A percentile compares a stretch with the other conserved stretches of the same genome.
phyloP scores from a whole-genome alignment of 495 filamentous ascomycete species.

The Penicillium tannophilum region DNA sequence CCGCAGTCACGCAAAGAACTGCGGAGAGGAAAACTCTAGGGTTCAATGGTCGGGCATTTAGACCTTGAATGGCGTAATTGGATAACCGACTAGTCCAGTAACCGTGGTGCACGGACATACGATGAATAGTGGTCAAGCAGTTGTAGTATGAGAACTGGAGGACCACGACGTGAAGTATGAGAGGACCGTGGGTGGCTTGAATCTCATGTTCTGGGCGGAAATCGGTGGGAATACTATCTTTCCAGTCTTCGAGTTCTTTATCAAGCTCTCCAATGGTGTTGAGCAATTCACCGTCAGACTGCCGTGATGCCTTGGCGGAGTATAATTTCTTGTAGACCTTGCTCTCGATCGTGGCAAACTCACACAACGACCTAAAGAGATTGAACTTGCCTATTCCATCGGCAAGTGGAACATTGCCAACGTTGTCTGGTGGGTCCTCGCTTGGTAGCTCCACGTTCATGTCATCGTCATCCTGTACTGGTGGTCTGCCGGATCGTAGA shows the following conservation, averaged over 20 bases:
- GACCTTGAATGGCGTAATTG: conserved; percentile 90
- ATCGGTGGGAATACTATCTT: conserved; percentile 89
- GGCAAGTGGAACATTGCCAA: conserved; percentile 88
- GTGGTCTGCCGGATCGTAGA: conserved; percentile 87
- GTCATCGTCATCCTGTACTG: conserved; percentile 95
- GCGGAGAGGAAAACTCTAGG: conserved; percentile 94
- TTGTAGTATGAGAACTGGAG: conserved; percentile 98
- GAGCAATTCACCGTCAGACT: conserved; percentile 89
- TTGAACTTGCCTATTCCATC: conserved; percentile 94
- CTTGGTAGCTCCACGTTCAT: conserved; percentile 97
- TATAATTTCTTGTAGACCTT: conserved; percentile 94
- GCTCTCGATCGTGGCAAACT: conserved; percentile 88
- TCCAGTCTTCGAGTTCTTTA: conserved; percentile 92
- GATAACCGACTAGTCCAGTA: conserved; percentile 97
- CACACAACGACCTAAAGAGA: conserved; percentile 86
- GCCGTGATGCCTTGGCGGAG: conserved; percentile 86
- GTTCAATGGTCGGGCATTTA: conserved; percentile 88
- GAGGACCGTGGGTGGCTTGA: conserved; percentile 81
- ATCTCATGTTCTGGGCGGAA: conserved; percentile 96
- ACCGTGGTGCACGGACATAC: conserved; percentile 97
- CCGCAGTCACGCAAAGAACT: conserved; percentile 86
- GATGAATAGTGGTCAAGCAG: conserved; percentile 94
- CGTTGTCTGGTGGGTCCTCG: conserved; percentile 85
- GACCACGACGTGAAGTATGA: conserved; percentile 89
- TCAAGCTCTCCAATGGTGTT: conserved; percentile 97